Evolutionary conservation across 106 monocot genomes (phyloP).

Genomic region (Dioscorea dumetorum): DNA sequence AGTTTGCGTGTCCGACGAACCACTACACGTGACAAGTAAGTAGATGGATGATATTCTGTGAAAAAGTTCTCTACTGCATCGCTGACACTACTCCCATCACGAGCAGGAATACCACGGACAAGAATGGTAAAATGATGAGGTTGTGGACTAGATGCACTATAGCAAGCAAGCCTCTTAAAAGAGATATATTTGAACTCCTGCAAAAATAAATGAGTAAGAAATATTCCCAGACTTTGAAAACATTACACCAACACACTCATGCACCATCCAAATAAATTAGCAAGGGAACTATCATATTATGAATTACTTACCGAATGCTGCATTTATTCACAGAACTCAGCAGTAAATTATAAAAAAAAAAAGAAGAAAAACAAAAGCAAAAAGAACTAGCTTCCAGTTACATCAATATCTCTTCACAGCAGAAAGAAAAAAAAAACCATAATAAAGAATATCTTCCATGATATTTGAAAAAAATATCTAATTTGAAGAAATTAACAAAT

Average conservation of each 20-base stretch:
- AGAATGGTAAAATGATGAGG: conserved; percentile 80
- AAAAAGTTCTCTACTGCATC: conserved; percentile 71
- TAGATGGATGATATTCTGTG: conserved; percentile 69
- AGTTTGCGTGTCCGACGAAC: conserved; percentile 73
- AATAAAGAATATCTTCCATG: too few relatives aligned
- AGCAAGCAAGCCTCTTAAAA: conserved; percentile 60
- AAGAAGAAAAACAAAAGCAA: too few relatives aligned
- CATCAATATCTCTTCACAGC: too few relatives aligned
- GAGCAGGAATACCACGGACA: conserved; percentile 73
- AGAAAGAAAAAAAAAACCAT: too few relatives aligned
- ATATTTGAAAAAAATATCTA: too few relatives aligned
- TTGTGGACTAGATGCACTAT: conserved; percentile 56
- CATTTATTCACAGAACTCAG: not conserved
- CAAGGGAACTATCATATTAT: not conserved
- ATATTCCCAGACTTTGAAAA: too few relatives aligned
- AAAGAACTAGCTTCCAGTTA: too few relatives aligned
- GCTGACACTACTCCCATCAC: conserved; percentile 39
- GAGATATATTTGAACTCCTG: conserved; percentile 84
- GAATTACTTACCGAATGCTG: not conserved
- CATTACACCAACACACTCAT: too few relatives aligned
- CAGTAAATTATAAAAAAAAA: too few relatives aligned
- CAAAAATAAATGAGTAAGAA: conserved; percentile 7
- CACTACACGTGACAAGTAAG: conserved; percentile 67
- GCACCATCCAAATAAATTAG: too few relatives aligned
- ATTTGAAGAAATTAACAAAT: too few relatives aligned